Evolutionary conservation across 129 eudicot species (phyloP).

Genomic region (Escallonia rubra): DNA sequence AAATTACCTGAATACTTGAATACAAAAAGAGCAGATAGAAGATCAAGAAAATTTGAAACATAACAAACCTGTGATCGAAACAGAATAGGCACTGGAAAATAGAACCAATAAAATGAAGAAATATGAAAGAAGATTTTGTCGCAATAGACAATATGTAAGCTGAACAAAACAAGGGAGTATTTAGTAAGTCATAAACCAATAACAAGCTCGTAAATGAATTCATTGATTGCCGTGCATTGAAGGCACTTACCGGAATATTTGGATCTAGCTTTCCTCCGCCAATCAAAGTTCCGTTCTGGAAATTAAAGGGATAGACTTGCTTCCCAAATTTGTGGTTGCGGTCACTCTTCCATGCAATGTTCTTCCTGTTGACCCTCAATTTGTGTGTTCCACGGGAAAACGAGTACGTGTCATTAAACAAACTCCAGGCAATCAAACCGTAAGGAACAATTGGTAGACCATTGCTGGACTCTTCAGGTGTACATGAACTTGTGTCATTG

Average conservation of each 20-base stretch:
- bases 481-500: constrained; percentile 59
- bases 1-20: too few relatives aligned
- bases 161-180: too few relatives aligned
- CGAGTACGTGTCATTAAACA: constrained; percentile 76
- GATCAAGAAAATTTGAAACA: too few relatives aligned
- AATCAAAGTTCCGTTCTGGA: constrained; percentile 71
- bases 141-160: too few relatives aligned
- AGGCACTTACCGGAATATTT: constrained; percentile 54
- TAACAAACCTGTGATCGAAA: too few relatives aligned
- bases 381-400: constrained; percentile 52
- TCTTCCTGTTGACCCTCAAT: constrained; percentile 54
- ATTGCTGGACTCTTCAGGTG: constrained; percentile 48
- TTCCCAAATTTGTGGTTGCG: constrained; percentile 79
- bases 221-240: too few relatives aligned
- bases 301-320: constrained; percentile 67
- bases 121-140: too few relatives aligned
- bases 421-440: constrained; percentile 92
- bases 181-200: too few relatives aligned
- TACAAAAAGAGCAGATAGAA: too few relatives aligned
- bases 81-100: too few relatives aligned
- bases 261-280: constrained; percentile 88
- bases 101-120: too few relatives aligned
- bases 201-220: too few relatives aligned
- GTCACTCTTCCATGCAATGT: constrained; percentile 91
- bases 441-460: constrained; percentile 88